These are phyloP conservation scores for Xylaria sp. DNA, from an alignment of 2,329 filamentous ascomycete species.

Conservation along the genomic window DNA sequence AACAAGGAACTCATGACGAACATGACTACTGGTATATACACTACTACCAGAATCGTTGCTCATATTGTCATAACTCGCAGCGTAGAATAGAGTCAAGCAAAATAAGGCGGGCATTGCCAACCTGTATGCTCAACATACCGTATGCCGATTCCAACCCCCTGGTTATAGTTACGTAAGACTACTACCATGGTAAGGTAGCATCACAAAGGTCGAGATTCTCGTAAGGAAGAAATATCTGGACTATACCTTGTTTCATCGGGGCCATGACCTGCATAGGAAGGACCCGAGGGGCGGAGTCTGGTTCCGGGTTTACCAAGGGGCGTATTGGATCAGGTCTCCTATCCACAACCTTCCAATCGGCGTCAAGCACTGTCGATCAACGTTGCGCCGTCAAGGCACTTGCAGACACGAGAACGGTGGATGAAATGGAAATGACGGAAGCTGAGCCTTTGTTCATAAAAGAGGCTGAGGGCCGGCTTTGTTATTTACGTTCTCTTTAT, in stretches of 20 bases:
- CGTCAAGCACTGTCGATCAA: constrained; percentile 17
- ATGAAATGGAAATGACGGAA: background rate
- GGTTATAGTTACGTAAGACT: constrained; percentile 26
- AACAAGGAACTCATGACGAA: background rate
- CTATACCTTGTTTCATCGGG: constrained; percentile 10
- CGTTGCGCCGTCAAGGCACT: constrained; percentile 15
- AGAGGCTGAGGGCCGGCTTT: constrained; percentile 6
- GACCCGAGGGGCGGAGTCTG: constrained; percentile 16
- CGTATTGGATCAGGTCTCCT: constrained; percentile 1
- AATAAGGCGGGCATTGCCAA: background rate
- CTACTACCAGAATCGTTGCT: background rate
- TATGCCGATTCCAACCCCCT: constrained; percentile 6
- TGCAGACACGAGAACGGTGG: constrained; percentile 25
- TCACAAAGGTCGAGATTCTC: constrained; percentile 7
- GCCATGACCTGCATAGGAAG: constrained; percentile 22
- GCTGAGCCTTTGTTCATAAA: constrained; percentile 27
- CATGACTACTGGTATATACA: background rate
- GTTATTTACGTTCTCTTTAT: background rate
- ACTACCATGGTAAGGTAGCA: background rate
- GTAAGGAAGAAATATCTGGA: background rate
- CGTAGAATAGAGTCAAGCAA: constrained; percentile 6
- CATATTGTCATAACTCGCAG: constrained; percentile 22
- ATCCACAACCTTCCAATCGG: constrained; percentile 15
- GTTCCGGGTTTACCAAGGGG: constrained; percentile 3
- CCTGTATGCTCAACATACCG: background rate